A percentile compares a stretch with the other conserved stretches of the same genome.
Conservation (phyloP, 2,329 filamentous ascomycete genomes). For the Cadophora luteo-olivacea region DNA sequence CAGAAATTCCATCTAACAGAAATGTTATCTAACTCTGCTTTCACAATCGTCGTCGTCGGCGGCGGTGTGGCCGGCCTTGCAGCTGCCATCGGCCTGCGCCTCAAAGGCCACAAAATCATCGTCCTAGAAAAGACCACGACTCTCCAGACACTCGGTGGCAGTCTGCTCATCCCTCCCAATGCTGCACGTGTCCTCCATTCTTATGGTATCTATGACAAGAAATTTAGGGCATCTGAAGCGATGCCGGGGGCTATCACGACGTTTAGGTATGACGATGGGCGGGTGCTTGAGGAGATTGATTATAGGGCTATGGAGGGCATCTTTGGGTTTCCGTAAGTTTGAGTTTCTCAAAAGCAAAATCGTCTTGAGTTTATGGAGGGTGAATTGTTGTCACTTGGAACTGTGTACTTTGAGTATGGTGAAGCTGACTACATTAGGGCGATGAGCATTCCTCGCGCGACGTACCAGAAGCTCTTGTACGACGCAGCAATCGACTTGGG, state of each 20-base stretch:
- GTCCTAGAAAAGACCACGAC: slow-evolving; percentile 17
- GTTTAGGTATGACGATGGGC: slow-evolving; percentile 20
- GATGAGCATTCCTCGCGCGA: slow-evolving; percentile 13
- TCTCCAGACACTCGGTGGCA: slow-evolving; percentile 19
- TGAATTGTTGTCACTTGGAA: too few relatives aligned
- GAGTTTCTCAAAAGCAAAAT: too few relatives aligned
- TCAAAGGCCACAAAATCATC: slow-evolving; percentile 12
- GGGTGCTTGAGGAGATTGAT: slow-evolving; percentile 15
- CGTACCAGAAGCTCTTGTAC: slow-evolving; percentile 16
- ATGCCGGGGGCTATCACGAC: slow-evolving; percentile 18
- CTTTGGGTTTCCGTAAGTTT: slow-evolving; percentile 17
- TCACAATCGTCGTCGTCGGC: slow-evolving; percentile 15
- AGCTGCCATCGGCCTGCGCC: slow-evolving; percentile 11
- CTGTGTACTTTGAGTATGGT: too few relatives aligned
- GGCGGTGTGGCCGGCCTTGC: slow-evolving; percentile 19
- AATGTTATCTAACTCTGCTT: background rate
- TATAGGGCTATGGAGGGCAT: slow-evolving; percentile 17
- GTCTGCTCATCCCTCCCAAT: slow-evolving; percentile 16
- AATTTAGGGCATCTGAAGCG: slow-evolving; percentile 13
- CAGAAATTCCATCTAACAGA: too few relatives aligned
- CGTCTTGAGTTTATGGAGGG: too few relatives aligned
- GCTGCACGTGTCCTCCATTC: slow-evolving; percentile 7
- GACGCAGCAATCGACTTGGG: slow-evolving; percentile 11
- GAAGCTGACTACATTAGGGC: slow-evolving; percentile 1
- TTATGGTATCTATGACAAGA: slow-evolving; percentile 19